phyloP scores from a whole-genome alignment of 257 asterid genomes.

The Rubia yunnanensis region DNA sequence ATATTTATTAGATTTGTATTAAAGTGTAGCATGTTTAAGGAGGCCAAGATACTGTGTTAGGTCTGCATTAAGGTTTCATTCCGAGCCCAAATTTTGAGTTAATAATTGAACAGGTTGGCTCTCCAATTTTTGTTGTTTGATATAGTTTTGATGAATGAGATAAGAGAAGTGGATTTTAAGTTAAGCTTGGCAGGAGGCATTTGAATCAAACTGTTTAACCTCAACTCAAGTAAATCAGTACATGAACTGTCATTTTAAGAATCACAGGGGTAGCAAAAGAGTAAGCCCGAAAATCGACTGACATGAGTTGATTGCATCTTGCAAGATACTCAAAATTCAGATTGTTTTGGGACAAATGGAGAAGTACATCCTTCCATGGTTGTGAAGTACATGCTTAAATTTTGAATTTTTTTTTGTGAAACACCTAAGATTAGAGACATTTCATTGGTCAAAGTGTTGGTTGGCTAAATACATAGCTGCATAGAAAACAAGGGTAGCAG shows the following conservation, averaged over 20 bases:
- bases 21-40: no score
- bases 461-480: not conserved
- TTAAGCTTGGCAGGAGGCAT: not conserved
- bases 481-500: not conserved
- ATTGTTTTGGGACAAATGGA: no score
- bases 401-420: no score
- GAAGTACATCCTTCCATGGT: no score
- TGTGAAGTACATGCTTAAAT: no score
- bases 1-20: not conserved
- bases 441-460: not conserved
- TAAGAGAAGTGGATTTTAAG: not conserved
- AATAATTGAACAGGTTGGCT: not conserved
- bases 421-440: not conserved
- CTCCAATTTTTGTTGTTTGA: not conserved
- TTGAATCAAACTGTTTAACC: not conserved
- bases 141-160: not conserved
- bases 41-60: not conserved
- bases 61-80: not conserved
- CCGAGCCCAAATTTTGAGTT: not conserved
- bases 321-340: no score
- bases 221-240: not conserved
- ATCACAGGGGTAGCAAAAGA: not conserved
- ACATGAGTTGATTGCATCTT: not conserved
- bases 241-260: not conserved
- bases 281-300: not conserved